A percentile compares a stretch with the other conserved stretches of the same genome.
Evolutionary conservation across 805 yeast species (phyloP).

Genomic region (Saccharomyces mikatae): DNA sequence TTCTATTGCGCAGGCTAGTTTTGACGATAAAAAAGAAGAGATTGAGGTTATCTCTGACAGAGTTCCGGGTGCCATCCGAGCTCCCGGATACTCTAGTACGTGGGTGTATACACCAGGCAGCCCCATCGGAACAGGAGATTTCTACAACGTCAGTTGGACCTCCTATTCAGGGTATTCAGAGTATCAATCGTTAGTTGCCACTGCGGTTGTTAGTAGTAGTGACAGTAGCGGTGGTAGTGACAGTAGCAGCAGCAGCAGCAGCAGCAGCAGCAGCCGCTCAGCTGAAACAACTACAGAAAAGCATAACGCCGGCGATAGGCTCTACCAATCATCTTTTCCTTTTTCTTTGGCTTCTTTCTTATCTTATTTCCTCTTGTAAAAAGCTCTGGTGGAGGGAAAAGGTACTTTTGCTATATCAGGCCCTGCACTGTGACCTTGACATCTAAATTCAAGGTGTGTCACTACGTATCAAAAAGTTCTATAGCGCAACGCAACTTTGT

Average conservation of each 20-base stretch:
- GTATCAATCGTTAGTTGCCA: background rate
- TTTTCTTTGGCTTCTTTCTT: background rate
- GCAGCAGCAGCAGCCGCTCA: background rate
- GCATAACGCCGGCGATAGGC: background rate
- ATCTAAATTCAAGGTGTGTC: too few relatives aligned
- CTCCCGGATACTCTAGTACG: conserved; percentile 39
- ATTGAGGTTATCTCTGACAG: conserved; percentile 37
- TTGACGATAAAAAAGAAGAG: conserved; percentile 24
- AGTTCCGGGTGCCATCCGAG: conserved; percentile 44
- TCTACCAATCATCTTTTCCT: background rate
- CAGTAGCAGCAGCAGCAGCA: too few relatives aligned
- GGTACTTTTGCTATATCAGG: too few relatives aligned
- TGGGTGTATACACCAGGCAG: conserved; percentile 19
- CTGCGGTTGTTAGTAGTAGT: background rate
- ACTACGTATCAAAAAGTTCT: too few relatives aligned
- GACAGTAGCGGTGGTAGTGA: too few relatives aligned
- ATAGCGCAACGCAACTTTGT: too few relatives aligned
- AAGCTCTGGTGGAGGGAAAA: too few relatives aligned
- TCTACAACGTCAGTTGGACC: background rate
- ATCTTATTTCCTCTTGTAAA: too few relatives aligned
- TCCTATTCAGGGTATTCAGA: background rate
- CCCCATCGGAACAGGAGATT: conserved; percentile 15
- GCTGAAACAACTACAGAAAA: background rate
- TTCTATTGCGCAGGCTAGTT: conserved; percentile 44
- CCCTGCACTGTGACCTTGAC: too few relatives aligned